phyloP scores from a whole-genome alignment of 148 eudicot species.

The Euryodendron excelsum region DNA sequence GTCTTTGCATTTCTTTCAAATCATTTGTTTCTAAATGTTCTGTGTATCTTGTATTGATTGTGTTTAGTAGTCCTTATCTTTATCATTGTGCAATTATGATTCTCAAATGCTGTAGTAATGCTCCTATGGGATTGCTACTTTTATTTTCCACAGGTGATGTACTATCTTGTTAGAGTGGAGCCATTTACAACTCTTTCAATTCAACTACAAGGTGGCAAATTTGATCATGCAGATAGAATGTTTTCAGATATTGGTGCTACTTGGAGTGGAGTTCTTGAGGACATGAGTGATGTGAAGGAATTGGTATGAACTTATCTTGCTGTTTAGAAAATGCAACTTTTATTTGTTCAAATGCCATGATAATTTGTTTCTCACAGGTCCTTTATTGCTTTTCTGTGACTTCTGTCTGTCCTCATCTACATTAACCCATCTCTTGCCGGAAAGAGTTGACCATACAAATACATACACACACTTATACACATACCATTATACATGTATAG shows the following conservation, averaged over 20 bases:
- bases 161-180: slow-evolving; percentile 87
- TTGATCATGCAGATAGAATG: slow-evolving; percentile 99
- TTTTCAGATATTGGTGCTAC: slow-evolving; percentile 90
- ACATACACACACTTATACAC: background rate
- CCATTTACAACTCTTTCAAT: slow-evolving; percentile 95
- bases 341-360: background rate
- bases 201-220: slow-evolving; percentile 96
- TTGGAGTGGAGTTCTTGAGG: slow-evolving; percentile 96
- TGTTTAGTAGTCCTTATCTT: background rate
- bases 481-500: background rate
- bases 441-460: background rate
- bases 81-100: background rate
- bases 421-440: background rate
- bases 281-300: slow-evolving; percentile 99
- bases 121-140: slow-evolving; percentile 9
- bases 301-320: slow-evolving; percentile 47
- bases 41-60: background rate
- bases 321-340: background rate
- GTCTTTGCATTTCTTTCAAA: background rate
- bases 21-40: background rate
- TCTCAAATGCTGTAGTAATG: background rate
- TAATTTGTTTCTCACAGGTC: background rate
- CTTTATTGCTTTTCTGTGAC: background rate
- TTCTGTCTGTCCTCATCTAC: background rate
- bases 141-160: slow-evolving; percentile 60